Conservation (phyloP, 2,329 filamentous ascomycete genomes). For the Epichloe elymi region DNA sequence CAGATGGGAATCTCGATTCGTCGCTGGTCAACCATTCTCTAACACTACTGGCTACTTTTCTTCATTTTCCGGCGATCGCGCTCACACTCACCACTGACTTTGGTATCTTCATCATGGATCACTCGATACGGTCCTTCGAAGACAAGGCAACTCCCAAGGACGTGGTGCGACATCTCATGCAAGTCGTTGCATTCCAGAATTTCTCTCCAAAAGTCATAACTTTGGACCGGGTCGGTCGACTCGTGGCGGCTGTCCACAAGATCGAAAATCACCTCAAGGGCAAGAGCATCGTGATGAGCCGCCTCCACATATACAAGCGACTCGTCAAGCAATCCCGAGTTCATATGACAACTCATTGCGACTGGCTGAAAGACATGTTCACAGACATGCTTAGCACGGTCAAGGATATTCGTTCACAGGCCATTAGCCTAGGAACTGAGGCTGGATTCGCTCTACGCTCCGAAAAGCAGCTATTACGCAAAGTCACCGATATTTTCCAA, state of each 20-base stretch:
- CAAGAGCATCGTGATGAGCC: constrained; percentile 66
- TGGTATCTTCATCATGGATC: constrained; percentile 65
- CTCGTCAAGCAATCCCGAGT: constrained; percentile 58
- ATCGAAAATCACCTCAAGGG: constrained; percentile 64
- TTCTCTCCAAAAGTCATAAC: constrained; percentile 68
- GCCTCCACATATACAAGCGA: constrained; percentile 66
- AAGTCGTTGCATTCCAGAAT: constrained; percentile 66
- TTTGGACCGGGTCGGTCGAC: constrained; percentile 50
- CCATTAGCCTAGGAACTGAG: constrained; percentile 61
- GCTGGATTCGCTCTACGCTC: constrained; percentile 56
- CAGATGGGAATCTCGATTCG: constrained; percentile 45
- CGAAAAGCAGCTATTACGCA: constrained; percentile 53
- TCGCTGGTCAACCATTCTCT: constrained; percentile 67
- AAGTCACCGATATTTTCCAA: constrained; percentile 51
- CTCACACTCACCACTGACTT: constrained; percentile 66
- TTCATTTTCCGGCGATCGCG: constrained; percentile 60
- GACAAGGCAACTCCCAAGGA: constrained; percentile 60
- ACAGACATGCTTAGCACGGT: constrained; percentile 67
- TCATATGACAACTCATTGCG: constrained; percentile 55
- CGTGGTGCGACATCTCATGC: constrained; percentile 65
- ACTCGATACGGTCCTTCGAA: constrained; percentile 61
- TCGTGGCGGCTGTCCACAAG: constrained; percentile 57
- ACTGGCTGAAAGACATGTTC: constrained; percentile 77
- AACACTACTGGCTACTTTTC: constrained; percentile 62
- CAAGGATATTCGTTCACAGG: constrained; percentile 61